Base-by-base conservation (phyloP, 352 stramenopile genomes). In the Thraustotheca clavata region DNA sequence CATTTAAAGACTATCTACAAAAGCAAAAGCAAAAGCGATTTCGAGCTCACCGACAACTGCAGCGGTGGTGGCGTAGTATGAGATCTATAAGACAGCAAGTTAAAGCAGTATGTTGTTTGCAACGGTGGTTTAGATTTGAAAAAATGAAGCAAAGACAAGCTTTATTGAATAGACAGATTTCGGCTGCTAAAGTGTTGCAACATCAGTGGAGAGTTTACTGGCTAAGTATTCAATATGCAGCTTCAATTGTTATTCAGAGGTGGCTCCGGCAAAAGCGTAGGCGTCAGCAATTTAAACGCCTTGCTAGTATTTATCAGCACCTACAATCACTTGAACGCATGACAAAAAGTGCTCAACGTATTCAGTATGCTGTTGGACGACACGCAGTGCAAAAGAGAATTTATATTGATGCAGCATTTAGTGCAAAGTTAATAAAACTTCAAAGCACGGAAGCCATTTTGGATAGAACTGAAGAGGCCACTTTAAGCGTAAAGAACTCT, bases 351-450 rank as follows among this genome's bases (percentile, higher is more conserved):
- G 79, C 80, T 1, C 68, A 73, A 6, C 34, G 87, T 0, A 33
- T 92, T 0, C 83, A 92, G 49, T 71, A 71, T 29, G 32, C 69
- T 0, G 34, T 92, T 0, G 79, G 63, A 0, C 68, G 16, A 4
- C 59, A 67, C 4, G 33, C 66, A 3, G 70, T 77, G 4, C 72
- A 76, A 14, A 60, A 59, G 14, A 70, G 73, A 1, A 32, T 89
- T 3, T 5, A 79, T 7, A 34, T 35, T 14, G 66, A 59, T 8
- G 32, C 60, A 0, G 69, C 39, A 61, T 52, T 33, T 5, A 38
- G 26, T 11, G 33, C 18, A 26, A 34, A 16, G 33, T 12, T 33
- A 8, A 16, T 20, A 35, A 39, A 6, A 3, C 24, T 55, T 29
- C 14, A 29, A 33, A 70, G 71, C 32, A 36, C 59, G 24, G 33